Conservation (phyloP, 2,329 filamentous ascomycete genomes). For the Salinomyces thailandicus region DNA sequence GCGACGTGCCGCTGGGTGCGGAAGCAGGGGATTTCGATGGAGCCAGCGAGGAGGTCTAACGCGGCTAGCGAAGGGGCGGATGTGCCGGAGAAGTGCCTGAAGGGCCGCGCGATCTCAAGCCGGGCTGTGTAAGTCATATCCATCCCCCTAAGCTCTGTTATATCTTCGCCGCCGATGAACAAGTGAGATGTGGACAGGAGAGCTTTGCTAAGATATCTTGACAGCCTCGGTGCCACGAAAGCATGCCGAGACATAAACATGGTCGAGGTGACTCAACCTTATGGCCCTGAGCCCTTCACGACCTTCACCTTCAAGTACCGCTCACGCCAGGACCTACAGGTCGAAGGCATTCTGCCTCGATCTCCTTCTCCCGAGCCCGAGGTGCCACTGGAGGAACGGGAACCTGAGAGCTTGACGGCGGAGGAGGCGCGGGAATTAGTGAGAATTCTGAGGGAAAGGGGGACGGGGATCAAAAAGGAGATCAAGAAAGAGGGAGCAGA, state of each 20-base stretch:
- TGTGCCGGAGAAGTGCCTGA: conserved; percentile 19
- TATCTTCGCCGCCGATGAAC: background rate
- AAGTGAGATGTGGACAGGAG: background rate
- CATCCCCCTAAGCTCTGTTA: too few species aligned
- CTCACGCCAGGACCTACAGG: conserved; percentile 14
- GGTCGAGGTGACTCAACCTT: conserved; percentile 7
- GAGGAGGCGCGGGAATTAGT: conserved; percentile 19
- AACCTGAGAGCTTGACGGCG: conserved; percentile 14
- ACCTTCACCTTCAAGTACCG: conserved; percentile 19
- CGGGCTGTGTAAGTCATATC: conserved; percentile 12
- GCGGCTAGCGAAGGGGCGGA: background rate
- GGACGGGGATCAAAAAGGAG: conserved; percentile 6
- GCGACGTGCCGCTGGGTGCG: background rate
- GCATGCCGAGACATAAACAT: conserved; percentile 1
- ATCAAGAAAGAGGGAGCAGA: conserved; percentile 15
- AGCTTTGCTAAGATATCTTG: background rate
- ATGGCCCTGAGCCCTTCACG: conserved; percentile 12
- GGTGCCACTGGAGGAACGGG: conserved; percentile 18
- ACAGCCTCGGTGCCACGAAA: background rate
- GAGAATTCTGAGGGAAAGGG: conserved; percentile 7
- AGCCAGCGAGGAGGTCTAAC: background rate
- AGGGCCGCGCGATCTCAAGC: conserved; percentile 19
- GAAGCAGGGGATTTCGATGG: conserved; percentile 2
- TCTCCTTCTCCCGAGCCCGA: conserved; percentile 12
- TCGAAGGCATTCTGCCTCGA: conserved; percentile 19